These are phyloP conservation scores for Biscogniauxia marginata DNA, from an alignment of 2,329 filamentous ascomycete genomes.

Conservation along the genomic window DNA sequence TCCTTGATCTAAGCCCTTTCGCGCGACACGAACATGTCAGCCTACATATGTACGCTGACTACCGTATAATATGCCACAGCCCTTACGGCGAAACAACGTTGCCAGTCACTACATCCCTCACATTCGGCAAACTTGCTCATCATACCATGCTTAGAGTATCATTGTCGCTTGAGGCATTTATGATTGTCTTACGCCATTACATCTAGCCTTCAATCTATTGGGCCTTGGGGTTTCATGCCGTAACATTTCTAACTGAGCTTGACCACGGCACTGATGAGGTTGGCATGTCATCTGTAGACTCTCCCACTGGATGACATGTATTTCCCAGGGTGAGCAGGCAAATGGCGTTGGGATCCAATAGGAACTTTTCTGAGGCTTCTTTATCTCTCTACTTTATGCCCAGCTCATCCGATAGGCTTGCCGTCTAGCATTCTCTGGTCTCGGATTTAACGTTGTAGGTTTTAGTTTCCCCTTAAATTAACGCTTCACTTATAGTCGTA, in stretches of 20 bases:
- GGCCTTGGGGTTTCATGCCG: too few species aligned
- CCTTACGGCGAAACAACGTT: too few species aligned
- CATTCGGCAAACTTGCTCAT: not conserved
- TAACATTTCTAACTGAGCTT: too few species aligned
- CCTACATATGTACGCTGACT: not conserved
- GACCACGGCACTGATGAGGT: too few species aligned
- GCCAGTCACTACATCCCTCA: not conserved
- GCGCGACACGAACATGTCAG: not conserved
- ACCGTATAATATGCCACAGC: not conserved
- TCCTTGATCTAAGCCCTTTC: not conserved
- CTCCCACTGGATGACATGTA: not conserved
- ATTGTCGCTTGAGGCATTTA: not conserved
- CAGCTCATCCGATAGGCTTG: not conserved
- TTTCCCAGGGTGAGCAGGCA: not conserved
- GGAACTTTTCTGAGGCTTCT: not conserved
- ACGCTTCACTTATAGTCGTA: not conserved
- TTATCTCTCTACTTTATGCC: not conserved
- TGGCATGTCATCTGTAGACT: not conserved
- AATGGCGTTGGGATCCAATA: not conserved
- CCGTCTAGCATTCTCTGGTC: not conserved
- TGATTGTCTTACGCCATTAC: not conserved
- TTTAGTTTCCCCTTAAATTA: not conserved
- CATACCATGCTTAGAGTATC: not conserved
- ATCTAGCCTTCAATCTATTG: not conserved
- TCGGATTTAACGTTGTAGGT: not conserved